Percentiles rank a stretch among this genome's conserved stretches.
Evolutionary conservation across 2,329 filamentous ascomycete genomes (phyloP).

Genomic region (Fragosphaeria purpurea): DNA sequence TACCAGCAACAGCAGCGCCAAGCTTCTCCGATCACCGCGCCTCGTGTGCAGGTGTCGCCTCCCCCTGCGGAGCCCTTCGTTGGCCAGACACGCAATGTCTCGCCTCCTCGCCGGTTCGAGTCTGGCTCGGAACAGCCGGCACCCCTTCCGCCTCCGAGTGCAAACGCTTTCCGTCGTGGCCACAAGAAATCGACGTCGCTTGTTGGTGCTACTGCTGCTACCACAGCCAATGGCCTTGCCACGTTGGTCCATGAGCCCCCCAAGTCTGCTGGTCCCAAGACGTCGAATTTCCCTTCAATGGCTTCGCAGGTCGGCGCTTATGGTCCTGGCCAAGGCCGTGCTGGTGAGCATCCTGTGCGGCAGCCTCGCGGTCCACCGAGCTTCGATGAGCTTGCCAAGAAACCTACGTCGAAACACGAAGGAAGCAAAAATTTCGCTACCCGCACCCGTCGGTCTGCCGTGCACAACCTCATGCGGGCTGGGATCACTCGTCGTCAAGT

Average conservation of each 20-base stretch:
- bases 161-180: conserved; percentile 83
- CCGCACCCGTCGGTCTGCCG: conserved; percentile 81
- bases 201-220: conserved; percentile 25
- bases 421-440: conserved; percentile 96
- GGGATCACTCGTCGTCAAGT: conserved; percentile 77
- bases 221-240: conserved; percentile 40
- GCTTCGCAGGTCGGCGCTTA: conserved; percentile 70
- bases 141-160: conserved; percentile 77
- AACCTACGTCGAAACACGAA: conserved; percentile 86
- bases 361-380: conserved; percentile 89
- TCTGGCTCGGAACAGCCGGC: conserved; percentile 53
- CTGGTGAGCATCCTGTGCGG: conserved; percentile 86
- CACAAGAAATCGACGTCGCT: conserved; percentile 86
- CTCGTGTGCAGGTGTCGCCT: conserved; percentile 73
- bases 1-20: conserved; percentile 31
- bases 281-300: conserved; percentile 68
- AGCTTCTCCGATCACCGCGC: conserved; percentile 47
- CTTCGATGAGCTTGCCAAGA: conserved; percentile 79
- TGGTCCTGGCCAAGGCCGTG: conserved; percentile 83
- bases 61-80: conserved; percentile 52
- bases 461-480: conserved; percentile 84
- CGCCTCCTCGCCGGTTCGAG: conserved; percentile 55
- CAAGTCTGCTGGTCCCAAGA: conserved; percentile 63
- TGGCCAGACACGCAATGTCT: conserved; percentile 49
- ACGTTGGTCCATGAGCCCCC: conserved; percentile 37